Percentiles rank a stretch among this genome's conserved stretches.
Evolutionary conservation across 305 asterid species (phyloP).

Genomic region (Solanum hybrid): DNA sequence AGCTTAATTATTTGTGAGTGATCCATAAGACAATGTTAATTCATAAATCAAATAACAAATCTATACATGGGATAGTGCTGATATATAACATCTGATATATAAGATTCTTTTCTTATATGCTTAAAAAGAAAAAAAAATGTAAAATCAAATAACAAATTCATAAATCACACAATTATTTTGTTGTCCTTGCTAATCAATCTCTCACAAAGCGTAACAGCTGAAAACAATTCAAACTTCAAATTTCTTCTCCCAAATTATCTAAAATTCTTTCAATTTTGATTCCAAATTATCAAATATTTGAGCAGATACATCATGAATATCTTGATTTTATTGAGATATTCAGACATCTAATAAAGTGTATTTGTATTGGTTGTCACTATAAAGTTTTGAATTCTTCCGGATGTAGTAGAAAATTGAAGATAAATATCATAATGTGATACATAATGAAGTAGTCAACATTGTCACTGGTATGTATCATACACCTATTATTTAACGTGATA

Average conservation of each 20-base stretch:
- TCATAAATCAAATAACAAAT: no score
- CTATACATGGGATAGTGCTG: background rate
- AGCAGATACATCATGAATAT: background rate
- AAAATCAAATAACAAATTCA: background rate
- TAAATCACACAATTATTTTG: no score
- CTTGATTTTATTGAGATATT: no score
- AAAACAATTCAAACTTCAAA: background rate
- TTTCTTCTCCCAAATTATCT: background rate
- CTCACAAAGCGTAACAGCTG: background rate
- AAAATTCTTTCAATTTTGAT: no score
- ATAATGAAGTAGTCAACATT: background rate
- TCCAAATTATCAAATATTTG: background rate
- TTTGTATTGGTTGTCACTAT: background rate
- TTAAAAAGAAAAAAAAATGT: no score
- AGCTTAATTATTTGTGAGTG: background rate
- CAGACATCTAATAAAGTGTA: background rate
- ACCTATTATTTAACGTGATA: background rate
- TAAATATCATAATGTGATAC: background rate
- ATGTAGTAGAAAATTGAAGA: background rate
- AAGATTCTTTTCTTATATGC: background rate
- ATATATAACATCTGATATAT: no score
- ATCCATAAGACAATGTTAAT: background rate
- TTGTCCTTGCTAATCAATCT: background rate
- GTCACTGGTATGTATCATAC: background rate
- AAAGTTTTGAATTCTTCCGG: no score